phyloP scores from a whole-genome alignment of 345 rosid genomes.

The Eucalyptus marginata region DNA sequence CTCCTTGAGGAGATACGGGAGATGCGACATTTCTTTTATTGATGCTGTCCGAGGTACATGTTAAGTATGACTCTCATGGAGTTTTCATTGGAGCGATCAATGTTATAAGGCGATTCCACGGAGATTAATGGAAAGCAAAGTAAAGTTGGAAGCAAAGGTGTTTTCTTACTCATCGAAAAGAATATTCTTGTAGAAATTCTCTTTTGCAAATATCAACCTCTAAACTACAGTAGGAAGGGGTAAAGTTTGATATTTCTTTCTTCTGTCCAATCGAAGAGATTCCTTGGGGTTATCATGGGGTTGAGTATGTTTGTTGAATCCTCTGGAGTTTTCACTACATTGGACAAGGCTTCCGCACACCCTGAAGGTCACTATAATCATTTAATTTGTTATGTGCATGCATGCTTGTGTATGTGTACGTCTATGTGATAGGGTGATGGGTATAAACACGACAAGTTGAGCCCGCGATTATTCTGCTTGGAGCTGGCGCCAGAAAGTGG shows the following conservation, averaged over 20 bases:
- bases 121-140: conserved; percentile 84
- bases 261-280: conserved; percentile 73
- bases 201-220: background rate
- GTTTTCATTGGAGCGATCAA: conserved; percentile 55
- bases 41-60: conserved; percentile 76
- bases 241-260: background rate
- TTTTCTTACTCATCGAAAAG: background rate
- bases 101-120: conserved; percentile 75
- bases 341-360: too few species aligned
- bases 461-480: too few species aligned
- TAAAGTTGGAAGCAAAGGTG: conserved; percentile 70
- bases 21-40: background rate
- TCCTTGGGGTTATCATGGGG: conserved; percentile 95
- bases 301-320: conserved; percentile 92
- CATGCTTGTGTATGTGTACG: too few species aligned
- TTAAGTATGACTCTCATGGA: conserved; percentile 97
- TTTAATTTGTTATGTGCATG: too few species aligned
- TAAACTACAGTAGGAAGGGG: background rate
- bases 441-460: too few species aligned
- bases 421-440: too few species aligned
- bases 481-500: too few species aligned
- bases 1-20: background rate
- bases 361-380: too few species aligned
- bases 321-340: too few species aligned
- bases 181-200: background rate